phyloP scores from a whole-genome alignment of 2,329 filamentous ascomycete species.

The Diaporthe aspalathi region DNA sequence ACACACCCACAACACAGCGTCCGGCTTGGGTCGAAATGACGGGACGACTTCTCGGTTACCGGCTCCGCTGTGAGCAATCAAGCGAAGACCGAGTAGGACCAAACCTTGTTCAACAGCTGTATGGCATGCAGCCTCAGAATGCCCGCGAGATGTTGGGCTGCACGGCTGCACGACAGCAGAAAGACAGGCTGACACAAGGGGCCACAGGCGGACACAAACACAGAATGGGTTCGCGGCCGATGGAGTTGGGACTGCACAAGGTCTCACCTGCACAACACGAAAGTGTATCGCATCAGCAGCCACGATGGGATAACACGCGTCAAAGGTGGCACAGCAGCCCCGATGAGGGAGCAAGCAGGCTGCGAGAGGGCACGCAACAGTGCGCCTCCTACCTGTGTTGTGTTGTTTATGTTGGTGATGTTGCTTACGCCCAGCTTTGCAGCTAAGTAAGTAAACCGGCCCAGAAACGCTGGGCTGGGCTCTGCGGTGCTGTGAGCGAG shows the following conservation, averaged over 20 bases:
- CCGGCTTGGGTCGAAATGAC: neutral
- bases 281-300: neutral
- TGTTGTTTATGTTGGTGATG: neutral
- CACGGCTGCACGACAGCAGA: neutral
- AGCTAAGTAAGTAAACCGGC: neutral
- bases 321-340: neutral
- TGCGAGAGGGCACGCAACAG: neutral
- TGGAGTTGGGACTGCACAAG: neutral
- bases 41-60: neutral
- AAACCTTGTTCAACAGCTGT: neutral
- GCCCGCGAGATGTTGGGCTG: neutral
- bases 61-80: neutral
- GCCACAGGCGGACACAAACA: neutral
- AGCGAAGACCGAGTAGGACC: neutral
- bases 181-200: no score
- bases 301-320: neutral
- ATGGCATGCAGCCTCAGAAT: neutral
- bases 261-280: neutral
- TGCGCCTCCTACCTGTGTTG: no score
- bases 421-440: constrained; percentile 7
- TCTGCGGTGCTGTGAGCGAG: no score
- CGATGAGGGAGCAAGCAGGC: no score
- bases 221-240: neutral
- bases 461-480: neutral
- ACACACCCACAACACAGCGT: neutral